A percentile compares a stretch with the other conserved stretches of the same genome.
Conservation (phyloP, 108 stramenopile genomes). For the Cyclotella cryptica region DNA sequence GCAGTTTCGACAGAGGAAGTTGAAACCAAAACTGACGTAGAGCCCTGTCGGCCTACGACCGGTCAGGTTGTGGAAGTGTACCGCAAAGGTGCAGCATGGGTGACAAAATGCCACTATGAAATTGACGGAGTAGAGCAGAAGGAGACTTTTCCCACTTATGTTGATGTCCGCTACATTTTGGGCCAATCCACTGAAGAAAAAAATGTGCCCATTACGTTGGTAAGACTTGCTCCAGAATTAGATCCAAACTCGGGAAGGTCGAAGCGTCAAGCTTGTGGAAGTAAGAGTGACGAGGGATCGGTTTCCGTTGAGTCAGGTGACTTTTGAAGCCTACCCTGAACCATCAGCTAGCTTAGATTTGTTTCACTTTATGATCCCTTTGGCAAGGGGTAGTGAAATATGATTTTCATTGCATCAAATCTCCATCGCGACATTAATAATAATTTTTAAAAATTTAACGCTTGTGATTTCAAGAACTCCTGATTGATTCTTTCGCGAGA, state of each 20-base stretch:
- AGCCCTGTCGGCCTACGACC: background rate
- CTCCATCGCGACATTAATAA: too few species aligned
- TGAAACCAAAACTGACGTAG: background rate
- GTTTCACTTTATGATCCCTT: too few species aligned
- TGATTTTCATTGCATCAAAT: too few species aligned
- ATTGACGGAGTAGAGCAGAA: background rate
- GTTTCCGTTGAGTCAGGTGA: background rate
- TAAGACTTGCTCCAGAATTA: slow-evolving; percentile 41
- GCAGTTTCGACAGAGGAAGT: slow-evolving; percentile 13
- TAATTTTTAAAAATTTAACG: too few species aligned
- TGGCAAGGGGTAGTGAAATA: too few species aligned
- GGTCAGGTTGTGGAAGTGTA: slow-evolving; percentile 14
- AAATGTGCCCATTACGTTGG: slow-evolving; percentile 38
- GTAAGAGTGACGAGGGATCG: background rate
- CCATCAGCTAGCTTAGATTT: too few species aligned
- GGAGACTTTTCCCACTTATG: slow-evolving; percentile 27
- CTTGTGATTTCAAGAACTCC: too few species aligned
- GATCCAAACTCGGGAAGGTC: slow-evolving; percentile 37
- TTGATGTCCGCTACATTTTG: slow-evolving; percentile 43
- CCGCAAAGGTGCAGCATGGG: slow-evolving; percentile 29
- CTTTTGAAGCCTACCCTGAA: too few species aligned
- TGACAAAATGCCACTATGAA: slow-evolving; percentile 17
- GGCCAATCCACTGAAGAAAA: slow-evolving; percentile 19
- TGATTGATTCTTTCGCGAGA: too few species aligned
- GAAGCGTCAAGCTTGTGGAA: slow-evolving; percentile 6